These are phyloP conservation scores for Cynanchum wilfordii DNA, from an alignment of 257 asterid species.

Conservation along the genomic window DNA sequence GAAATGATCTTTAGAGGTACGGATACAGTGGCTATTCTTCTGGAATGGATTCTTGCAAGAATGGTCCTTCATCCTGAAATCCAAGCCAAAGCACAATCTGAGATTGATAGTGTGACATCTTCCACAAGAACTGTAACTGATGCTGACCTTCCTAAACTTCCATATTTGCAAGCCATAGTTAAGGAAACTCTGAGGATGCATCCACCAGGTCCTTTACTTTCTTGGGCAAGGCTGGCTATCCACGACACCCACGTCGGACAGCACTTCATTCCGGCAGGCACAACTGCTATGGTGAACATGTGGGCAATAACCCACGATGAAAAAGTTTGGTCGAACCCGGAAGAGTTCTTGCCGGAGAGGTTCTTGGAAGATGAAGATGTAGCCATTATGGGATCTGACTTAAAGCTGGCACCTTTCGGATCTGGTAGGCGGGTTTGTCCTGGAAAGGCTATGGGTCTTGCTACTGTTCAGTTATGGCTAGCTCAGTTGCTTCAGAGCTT, in stretches of 20 bases:
- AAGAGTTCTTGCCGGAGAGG: conserved; percentile 47
- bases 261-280: conserved; percentile 57
- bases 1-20: conserved; percentile 86
- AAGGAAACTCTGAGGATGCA: conserved; percentile 74
- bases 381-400: conserved; percentile 60
- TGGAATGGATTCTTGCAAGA: conserved; percentile 91
- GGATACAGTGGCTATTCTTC: conserved; percentile 70
- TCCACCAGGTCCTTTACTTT: conserved; percentile 85
- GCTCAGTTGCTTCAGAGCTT: conserved; percentile 51
- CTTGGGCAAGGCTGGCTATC: conserved; percentile 77
- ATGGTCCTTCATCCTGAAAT: conserved; percentile 74
- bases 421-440: conserved; percentile 68
- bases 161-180: conserved; percentile 56
- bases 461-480: conserved; percentile 53
- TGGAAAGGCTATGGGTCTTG: conserved; percentile 54
- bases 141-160: conserved; percentile 51
- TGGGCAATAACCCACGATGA: conserved; percentile 72
- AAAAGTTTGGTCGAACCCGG: conserved; percentile 51
- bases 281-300: conserved; percentile 92
- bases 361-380: conserved; percentile 35
- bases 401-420: conserved; percentile 81
- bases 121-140: conserved; percentile 28
- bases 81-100: conserved; percentile 57
- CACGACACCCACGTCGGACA: conserved; percentile 55
- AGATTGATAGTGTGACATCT: conserved; percentile 34